Base-by-base conservation (phyloP, 371 early-diverging fungal species). In the Actinomortierella wolfii region DNA sequence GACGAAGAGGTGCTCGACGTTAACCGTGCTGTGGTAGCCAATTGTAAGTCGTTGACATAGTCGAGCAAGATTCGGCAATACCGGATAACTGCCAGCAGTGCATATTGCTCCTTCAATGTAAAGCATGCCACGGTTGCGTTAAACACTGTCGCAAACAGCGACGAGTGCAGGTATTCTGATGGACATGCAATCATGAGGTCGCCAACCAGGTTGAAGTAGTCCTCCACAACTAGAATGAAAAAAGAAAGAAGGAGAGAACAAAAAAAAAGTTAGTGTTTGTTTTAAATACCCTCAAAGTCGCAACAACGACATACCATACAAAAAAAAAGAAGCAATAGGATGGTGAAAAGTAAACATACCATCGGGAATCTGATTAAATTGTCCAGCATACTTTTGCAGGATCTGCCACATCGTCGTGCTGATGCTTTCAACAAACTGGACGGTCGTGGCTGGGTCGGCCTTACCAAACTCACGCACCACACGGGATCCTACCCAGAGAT, bases 401-500 rank as follows among this genome's bases (percentile, higher is more conserved):
- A 85, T 66, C 51, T 76, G 73, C 65, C 91, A 88, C 69, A 89
- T 84, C 11, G 76, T 67, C 5, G 65, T 61, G 29, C 87, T 89
- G 65, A 92, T 59, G 26, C 83, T 79, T 59, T 89, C 85, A 7
- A 79, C 75, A 52, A 85, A 67, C 75, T 71, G 69, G 3, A 64
- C 48, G 0, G 56, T 46, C 6, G 62, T 55, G 8, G 50, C 54
- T 1, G 68, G 62, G 50, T 54, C 57, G 29, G 40, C 20, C 48
- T 73, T 73, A 17, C 66, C 65, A 70, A 66, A 70, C 57, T 76
- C 71, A 24, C 76, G 61, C 39, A 76, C 54, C 59, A 69, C 34
- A 39, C 67, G 18, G 47, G 61, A 50, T 59, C 74, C 81, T 2
- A 90, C 87, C 95, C 95, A 94, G 51, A 96, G 74, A 63, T 93